Conservation (phyloP, 2,329 filamentous ascomycete species). For the Monosporascus sp. region DNA sequence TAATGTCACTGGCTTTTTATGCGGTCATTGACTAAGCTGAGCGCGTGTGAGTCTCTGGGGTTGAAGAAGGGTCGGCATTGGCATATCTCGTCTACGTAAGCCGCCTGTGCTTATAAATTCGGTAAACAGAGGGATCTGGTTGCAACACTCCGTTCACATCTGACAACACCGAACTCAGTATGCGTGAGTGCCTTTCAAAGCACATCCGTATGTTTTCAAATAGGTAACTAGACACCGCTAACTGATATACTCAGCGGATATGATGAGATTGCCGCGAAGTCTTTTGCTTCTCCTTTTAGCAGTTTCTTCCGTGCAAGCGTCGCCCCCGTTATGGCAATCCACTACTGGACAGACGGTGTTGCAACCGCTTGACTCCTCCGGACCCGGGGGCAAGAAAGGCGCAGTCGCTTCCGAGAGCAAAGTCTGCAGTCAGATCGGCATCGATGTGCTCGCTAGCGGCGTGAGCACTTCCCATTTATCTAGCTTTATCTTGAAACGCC, state of each 20-base stretch:
- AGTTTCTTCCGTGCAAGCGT: constrained; percentile 6
- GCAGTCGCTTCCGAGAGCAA: constrained; percentile 27
- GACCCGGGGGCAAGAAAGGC: constrained; percentile 13
- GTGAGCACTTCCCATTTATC: constrained; percentile 13
- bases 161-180: neutral
- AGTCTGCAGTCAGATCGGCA: constrained; percentile 28
- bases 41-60: too few relatives aligned
- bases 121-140: neutral
- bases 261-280: neutral
- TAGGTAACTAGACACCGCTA: neutral
- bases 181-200: too few relatives aligned
- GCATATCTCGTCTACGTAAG: too few relatives aligned
- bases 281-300: constrained; percentile 12
- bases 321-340: constrained; percentile 12
- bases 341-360: constrained; percentile 12
- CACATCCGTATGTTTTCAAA: neutral
- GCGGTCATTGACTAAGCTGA: too few relatives aligned
- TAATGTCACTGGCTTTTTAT: too few relatives aligned
- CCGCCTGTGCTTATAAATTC: too few relatives aligned
- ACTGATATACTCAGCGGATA: neutral
- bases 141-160: neutral
- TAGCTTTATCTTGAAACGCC: neutral
- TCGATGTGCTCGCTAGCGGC: constrained; percentile 23
- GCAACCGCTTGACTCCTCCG: constrained; percentile 2
- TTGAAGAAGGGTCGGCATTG: too few relatives aligned